Percentiles rank a stretch among this genome's conserved stretches.
phyloP scores from a whole-genome alignment of 2,329 filamentous ascomycete species.

The Fusarium nisikadoi region DNA sequence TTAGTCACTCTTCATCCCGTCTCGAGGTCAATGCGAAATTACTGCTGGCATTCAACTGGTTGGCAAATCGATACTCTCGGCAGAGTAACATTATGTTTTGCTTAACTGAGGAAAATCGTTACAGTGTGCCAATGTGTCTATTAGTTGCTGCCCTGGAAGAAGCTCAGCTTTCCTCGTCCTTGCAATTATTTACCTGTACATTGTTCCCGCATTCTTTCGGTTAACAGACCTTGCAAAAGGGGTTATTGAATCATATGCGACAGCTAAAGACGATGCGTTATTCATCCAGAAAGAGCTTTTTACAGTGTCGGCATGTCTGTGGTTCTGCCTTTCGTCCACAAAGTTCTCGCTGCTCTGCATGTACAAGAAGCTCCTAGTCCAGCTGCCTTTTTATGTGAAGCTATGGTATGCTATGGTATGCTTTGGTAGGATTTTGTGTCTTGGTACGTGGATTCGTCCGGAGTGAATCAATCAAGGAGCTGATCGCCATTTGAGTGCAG shows the following conservation, averaged over 20 bases:
- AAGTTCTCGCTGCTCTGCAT: not conserved
- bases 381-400: not conserved
- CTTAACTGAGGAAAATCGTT: not conserved
- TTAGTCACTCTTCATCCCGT: not conserved
- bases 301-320: not conserved
- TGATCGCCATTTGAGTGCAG: not conserved
- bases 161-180: not conserved
- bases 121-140: not conserved
- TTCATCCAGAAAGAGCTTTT: not conserved
- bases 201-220: not conserved
- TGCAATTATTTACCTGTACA: not conserved
- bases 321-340: not conserved
- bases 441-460: not conserved
- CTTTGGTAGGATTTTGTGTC: not conserved
- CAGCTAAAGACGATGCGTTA: not conserved
- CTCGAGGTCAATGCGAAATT: too few relatives aligned
- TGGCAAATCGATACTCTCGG: accelerated
- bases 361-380: not conserved
- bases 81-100: accelerated
- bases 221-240: not conserved
- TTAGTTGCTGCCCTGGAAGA: not conserved
- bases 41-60: not conserved
- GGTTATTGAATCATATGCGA: not conserved
- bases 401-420: too few relatives aligned
- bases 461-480: not conserved